Evolutionary conservation across 441 rosid species (phyloP).

Genomic region (Metrosideros polymorpha): DNA sequence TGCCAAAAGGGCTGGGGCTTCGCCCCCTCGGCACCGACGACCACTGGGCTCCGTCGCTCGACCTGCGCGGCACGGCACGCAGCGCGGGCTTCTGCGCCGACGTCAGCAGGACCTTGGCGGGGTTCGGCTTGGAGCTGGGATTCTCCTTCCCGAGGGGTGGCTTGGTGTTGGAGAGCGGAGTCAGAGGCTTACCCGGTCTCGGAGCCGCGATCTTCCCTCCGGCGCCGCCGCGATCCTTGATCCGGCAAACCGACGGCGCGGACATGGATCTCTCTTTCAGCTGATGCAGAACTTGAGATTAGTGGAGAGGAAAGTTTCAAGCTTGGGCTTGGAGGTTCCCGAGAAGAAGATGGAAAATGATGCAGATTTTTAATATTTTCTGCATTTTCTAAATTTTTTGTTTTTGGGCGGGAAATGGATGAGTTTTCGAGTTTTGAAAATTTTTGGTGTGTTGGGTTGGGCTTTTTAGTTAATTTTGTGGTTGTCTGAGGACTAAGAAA

Average conservation of each 20-base stretch:
- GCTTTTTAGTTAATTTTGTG: neutral
- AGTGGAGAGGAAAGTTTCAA: neutral
- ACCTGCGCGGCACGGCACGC: constrained; percentile 46
- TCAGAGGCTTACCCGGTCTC: constrained; percentile 32
- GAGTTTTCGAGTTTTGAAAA: neutral
- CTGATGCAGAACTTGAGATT: neutral
- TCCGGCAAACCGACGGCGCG: constrained; percentile 43
- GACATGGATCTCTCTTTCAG: constrained; percentile 33
- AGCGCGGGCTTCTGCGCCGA: constrained; percentile 47
- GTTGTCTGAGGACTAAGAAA: neutral
- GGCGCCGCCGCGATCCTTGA: constrained; percentile 36
- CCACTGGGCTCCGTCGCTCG: constrained; percentile 41
- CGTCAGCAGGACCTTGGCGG: constrained; percentile 11
- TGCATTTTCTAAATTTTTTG: too few species aligned
- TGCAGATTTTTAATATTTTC: neutral
- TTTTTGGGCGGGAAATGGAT: neutral
- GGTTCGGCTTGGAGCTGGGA: constrained; percentile 10
- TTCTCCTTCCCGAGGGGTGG: constrained; percentile 54
- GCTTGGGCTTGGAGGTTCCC: neutral
- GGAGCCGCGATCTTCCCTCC: constrained; percentile 16
- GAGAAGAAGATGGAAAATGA: neutral
- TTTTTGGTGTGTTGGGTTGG: neutral
- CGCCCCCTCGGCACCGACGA: constrained; percentile 77
- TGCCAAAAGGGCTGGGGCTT: constrained; percentile 83
- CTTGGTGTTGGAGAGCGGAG: constrained; percentile 31